A percentile compares a stretch with the other conserved stretches of the same genome.
phyloP scores from a whole-genome alignment of 306 rosid species.

The Alnus glutinosa region DNA sequence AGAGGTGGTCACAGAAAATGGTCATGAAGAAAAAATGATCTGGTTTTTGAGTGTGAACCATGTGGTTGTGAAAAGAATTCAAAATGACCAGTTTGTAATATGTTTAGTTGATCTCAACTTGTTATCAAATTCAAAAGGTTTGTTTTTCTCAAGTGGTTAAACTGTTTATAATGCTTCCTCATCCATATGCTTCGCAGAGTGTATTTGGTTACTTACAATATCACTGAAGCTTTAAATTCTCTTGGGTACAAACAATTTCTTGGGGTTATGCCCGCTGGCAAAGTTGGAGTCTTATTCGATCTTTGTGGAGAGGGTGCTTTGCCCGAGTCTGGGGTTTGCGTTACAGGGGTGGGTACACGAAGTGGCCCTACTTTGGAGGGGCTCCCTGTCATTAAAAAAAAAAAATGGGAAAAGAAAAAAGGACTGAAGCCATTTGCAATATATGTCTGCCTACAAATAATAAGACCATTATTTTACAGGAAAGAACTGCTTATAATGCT shows the following conservation, averaged over 20 bases:
- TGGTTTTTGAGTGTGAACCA: neutral
- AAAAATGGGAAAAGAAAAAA: too few relatives aligned
- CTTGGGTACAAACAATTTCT: too few relatives aligned
- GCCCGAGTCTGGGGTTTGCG: too few relatives aligned
- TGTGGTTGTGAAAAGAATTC: neutral
- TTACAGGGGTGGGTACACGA: too few relatives aligned
- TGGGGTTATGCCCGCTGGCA: too few relatives aligned
- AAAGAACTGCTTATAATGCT: slow-evolving; percentile 40
- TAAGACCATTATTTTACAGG: slow-evolving; percentile 58
- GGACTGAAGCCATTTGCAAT: slow-evolving; percentile 21
- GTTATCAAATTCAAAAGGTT: neutral
- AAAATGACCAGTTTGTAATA: neutral
- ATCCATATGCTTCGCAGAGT: neutral
- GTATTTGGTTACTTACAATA: slow-evolving; percentile 10
- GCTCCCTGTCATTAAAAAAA: too few relatives aligned
- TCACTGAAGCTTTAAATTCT: neutral
- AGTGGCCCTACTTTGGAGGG: too few relatives aligned
- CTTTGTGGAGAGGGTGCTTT: too few relatives aligned
- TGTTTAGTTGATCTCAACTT: neutral
- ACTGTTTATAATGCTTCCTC: neutral
- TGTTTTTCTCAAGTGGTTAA: neutral
- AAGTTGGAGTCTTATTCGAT: too few relatives aligned
- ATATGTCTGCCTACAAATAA: slow-evolving; percentile 25
- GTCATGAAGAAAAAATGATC: neutral
- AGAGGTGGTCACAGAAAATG: neutral